Evolutionary conservation across 129 eudicot genomes (phyloP), one percentile per base, ranked within the genome.

Genomic region (Tanacetum coccineum): DNA sequence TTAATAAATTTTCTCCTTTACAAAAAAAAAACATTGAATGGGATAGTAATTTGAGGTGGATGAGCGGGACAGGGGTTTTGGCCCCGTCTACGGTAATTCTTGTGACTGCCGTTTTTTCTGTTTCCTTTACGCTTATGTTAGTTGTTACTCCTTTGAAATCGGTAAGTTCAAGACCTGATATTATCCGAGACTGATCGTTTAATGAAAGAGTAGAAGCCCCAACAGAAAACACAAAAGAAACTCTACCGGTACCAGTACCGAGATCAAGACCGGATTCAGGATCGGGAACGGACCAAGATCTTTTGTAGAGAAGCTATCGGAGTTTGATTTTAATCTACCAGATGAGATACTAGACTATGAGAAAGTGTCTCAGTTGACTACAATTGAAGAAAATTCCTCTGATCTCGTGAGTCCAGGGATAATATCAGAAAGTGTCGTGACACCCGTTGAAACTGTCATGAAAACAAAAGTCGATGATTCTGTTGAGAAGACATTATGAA

Each of bases 121-220:
- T 89, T 56, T 80, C 81, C 42, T 63, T 87, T 51, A 82, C 78
- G 85, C 87, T 89, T 68, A 83, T 83, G 90, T 76, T 94, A 36
- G 88, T 83, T 68, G 87, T 76, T 11, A 89, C 90, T 50, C 99
- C 95, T 18, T 79, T 94, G 61, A 89, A 83, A 74, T 84, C 93
- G 14, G 82, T 76, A 51, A 82, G 75, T 74, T 67, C 70, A 14
- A 62, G 74, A 52, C 49, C 70, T 39, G 83, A 74, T 25, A 67
- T 30, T 9, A 61, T 59, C 53, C 61, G 79, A 0, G 81, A 80
- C 52, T 26, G 74, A 42, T 68, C 64, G 13, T 45, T 74, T 65
- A 64, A 59, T 30, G 68, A 46, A 59, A 68, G 18, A 17, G 66
- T 51, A 13, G 87, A 81, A 30, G 75, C 73, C 13, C 50, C 60